Evolutionary conservation across 2,329 filamentous ascomycete species (phyloP), one percentile per base, ranked within the genome.

Genomic region (Basipetospora chlamydospora): DNA sequence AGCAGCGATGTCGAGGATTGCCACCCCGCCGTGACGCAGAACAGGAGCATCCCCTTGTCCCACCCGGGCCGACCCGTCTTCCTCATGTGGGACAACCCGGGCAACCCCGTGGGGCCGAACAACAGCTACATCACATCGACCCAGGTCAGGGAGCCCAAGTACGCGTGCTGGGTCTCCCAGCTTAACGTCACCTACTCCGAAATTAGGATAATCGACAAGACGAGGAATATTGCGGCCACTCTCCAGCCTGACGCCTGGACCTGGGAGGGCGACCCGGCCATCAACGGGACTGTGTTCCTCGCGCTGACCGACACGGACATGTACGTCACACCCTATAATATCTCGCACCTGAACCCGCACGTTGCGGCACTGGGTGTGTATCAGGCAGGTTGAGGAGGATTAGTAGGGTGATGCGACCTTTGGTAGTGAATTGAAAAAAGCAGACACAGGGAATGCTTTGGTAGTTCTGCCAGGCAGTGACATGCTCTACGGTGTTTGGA

Each of bases 221-320:
- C 48, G 2, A 56, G 61, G 3, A 67, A 67, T 39, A 60, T 60
- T 3, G 80, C 77, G 0, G 78, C 64, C 50, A 84, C 82, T 0
- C 72, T 77, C 42, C 82, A 92, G 62, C 84, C 83, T 1, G 70
- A 80, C 44, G 61, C 69, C 6, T 68, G 71, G 26, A 79, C 80
- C 0, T 90, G 67, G 49, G 62, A 67, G 40, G 71, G 73, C 1
- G 77, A 86, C 38, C 77, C 77, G 1, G 70, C 72, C 2, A 64
- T 81, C 35, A 90, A 90, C 45, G 79, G 72, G 0, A 90, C 84
- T 4, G 80, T 86, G 57, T 90, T 88, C 50, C 59, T 92, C 32
- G 79, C 75, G 0, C 50, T 93, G 9, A 88, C 82, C 0, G 82
- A 88, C 47, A 51, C 54, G 0, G 68, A 86, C 44, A 45, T 77